A percentile compares a stretch with the other conserved stretches of the same genome.
These are phyloP conservation scores for Colletotrichum agaves DNA, from an alignment of 2,329 filamentous ascomycete genomes.

Conservation along the genomic window DNA sequence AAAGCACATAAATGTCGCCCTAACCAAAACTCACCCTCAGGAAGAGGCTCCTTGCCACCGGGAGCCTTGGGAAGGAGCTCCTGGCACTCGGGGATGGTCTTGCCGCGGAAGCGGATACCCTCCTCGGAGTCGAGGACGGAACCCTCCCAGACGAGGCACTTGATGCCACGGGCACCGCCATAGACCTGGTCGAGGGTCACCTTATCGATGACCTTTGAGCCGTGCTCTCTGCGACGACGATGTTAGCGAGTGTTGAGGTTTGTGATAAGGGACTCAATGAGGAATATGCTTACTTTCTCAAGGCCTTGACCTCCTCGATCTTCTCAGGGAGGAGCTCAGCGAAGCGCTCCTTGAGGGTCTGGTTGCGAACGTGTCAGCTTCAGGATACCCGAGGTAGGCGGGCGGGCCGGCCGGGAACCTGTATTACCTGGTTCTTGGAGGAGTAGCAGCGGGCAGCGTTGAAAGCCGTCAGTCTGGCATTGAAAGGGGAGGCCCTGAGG, in stretches of 20 bases:
- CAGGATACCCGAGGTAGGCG: conserved; percentile 35
- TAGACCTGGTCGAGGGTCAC: conserved; percentile 99
- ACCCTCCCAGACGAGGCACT: conserved; percentile 98
- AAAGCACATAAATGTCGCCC: neutral
- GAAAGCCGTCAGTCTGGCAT: conserved; percentile 77
- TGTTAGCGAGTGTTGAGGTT: conserved; percentile 37
- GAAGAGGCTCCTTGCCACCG: conserved; percentile 95
- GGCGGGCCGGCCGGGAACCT: conserved; percentile 32
- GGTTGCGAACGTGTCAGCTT: conserved; percentile 39
- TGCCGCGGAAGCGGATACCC: conserved; percentile 99
- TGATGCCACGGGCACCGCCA: conserved; percentile 98
- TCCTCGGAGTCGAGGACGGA: conserved; percentile 98
- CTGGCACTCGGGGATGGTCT: conserved; percentile 99
- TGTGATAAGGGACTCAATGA: conserved; percentile 29
- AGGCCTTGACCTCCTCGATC: conserved; percentile 99
- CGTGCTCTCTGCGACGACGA: conserved; percentile 76
- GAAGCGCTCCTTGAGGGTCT: conserved; percentile 99
- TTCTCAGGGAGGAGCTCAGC: conserved; percentile 95
- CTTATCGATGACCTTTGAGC: conserved; percentile 95
- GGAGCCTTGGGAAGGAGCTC: conserved; percentile 96
- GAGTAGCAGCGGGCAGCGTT: conserved; percentile 92
- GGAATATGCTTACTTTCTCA: conserved; percentile 80
- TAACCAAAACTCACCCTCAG: conserved; percentile 73
- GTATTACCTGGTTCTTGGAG: conserved; percentile 84
- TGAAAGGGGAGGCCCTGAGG: conserved; percentile 73